A percentile compares a stretch with the other conserved stretches of the same genome.
phyloP scores from a whole-genome alignment of 1,284 basidiomycete genomes.

The Moesziomyces globuligerus region DNA sequence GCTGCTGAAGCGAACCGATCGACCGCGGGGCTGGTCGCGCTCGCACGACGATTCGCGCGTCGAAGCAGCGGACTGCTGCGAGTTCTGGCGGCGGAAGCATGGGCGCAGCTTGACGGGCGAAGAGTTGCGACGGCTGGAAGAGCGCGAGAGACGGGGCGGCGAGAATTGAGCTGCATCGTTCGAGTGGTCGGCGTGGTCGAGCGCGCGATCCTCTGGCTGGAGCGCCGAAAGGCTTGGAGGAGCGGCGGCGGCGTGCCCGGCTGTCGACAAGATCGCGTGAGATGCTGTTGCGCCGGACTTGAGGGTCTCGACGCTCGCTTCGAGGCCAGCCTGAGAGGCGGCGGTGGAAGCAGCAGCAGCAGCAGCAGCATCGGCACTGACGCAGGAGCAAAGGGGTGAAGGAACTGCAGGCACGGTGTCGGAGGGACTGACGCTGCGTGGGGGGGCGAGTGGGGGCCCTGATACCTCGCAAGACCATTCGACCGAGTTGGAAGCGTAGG shows the following conservation, averaged over 20 bases:
- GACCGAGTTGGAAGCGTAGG: slow-evolving; percentile 15
- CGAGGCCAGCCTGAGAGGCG: slow-evolving; percentile 12
- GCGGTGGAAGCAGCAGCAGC: too few species aligned
- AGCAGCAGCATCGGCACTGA: slow-evolving; percentile 32
- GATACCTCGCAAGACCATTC: slow-evolving; percentile 52
- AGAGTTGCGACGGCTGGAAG: slow-evolving; percentile 44
- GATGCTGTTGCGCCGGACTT: slow-evolving; percentile 9
- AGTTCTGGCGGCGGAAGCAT: slow-evolving; percentile 55
- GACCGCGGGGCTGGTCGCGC: slow-evolving; percentile 38
- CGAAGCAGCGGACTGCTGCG: slow-evolving; percentile 37
- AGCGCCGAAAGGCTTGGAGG: not conserved
- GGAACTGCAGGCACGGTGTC: slow-evolving; percentile 60
- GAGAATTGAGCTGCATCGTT: slow-evolving; percentile 2
- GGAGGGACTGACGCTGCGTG: slow-evolving; percentile 48
- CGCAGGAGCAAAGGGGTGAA: slow-evolving; percentile 59
- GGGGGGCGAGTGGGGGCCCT: slow-evolving; percentile 51
- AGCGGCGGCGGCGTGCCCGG: not conserved
- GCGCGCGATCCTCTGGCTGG: too few species aligned
- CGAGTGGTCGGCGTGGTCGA: not conserved
- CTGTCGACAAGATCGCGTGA: not conserved
- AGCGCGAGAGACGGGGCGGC: slow-evolving; percentile 30
- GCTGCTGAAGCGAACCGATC: slow-evolving; percentile 60
- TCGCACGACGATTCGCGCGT: slow-evolving; percentile 58
- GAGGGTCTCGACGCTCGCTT: slow-evolving; percentile 52
- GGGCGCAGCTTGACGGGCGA: slow-evolving; percentile 60